Evolutionary conservation across 2,329 filamentous ascomycete genomes (phyloP).

Genomic region (Ophiosphaerella korrae): DNA sequence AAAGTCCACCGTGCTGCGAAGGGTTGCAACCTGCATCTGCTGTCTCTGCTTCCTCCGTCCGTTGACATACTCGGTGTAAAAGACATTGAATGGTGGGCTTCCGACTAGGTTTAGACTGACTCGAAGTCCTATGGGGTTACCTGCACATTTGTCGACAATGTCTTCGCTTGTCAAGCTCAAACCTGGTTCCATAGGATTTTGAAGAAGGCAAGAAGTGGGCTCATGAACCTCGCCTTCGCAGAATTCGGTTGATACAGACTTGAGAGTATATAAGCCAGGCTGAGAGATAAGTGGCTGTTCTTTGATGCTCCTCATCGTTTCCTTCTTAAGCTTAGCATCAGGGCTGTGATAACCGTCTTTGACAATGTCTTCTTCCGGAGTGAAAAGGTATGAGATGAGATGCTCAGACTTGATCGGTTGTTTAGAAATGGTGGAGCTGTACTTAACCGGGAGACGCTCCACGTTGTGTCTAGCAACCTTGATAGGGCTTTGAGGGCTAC

Average conservation of each 20-base stretch:
- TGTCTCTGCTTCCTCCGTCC: conserved; percentile 57
- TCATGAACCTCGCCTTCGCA: conserved; percentile 90
- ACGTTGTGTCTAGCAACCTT: conserved; percentile 78
- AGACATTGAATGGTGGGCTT: conserved; percentile 86
- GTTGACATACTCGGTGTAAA: conserved; percentile 73
- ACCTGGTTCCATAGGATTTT: conserved; percentile 88
- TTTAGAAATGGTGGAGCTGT: conserved; percentile 64
- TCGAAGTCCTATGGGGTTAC: conserved; percentile 86
- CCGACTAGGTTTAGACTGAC: conserved; percentile 90
- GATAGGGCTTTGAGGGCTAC: conserved; percentile 78
- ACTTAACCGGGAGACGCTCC: conserved; percentile 72
- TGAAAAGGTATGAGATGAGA: conserved; percentile 81
- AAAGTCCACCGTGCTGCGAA: conserved; percentile 84
- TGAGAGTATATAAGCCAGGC: conserved; percentile 85
- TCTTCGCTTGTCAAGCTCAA: conserved; percentile 75
- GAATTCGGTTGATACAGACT: conserved; percentile 76
- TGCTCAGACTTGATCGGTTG: conserved; percentile 68
- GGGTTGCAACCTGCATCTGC: conserved; percentile 63
- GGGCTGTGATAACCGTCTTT: conserved; percentile 70
- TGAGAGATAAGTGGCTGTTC: conserved; percentile 72
- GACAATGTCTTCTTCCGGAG: conserved; percentile 70
- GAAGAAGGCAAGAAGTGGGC: conserved; percentile 87
- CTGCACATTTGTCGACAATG: conserved; percentile 93
- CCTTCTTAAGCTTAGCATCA: conserved; percentile 61
- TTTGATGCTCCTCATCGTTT: conserved; percentile 64